phyloP scores from a whole-genome alignment of 352 stramenopile genomes.

The Phytopythium kandeliae region DNA sequence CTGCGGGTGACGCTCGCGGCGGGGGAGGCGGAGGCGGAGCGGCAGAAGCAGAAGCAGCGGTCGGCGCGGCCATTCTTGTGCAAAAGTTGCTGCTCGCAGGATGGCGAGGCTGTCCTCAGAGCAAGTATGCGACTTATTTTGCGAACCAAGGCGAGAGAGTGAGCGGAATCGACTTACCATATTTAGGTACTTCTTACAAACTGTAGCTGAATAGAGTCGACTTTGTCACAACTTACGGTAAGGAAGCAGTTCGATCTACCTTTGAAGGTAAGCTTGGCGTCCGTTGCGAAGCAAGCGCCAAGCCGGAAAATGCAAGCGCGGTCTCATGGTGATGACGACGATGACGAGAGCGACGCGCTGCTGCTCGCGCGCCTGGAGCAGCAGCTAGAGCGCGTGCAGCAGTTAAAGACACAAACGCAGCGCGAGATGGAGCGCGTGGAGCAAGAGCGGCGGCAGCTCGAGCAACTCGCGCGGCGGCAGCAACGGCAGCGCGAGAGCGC shows the following conservation, averaged over 20 bases:
- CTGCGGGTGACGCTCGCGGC: neutral
- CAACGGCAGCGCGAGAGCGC: conserved; percentile 21
- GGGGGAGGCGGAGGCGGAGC: neutral
- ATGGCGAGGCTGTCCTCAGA: neutral
- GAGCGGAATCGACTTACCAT: no score
- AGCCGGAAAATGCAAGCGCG: neutral
- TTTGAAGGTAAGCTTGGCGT: no score
- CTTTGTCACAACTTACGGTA: no score
- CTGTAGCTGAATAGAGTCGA: no score
- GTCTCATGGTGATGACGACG: neutral
- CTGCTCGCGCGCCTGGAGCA: conserved; percentile 33
- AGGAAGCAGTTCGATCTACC: no score
- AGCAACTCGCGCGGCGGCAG: conserved; percentile 32
- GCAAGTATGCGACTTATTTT: neutral
- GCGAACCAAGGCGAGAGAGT: neutral
- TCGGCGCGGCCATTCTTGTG: neutral
- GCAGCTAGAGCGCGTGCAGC: conserved; percentile 43
- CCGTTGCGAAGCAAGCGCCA: no score
- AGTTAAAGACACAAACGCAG: conserved; percentile 32
- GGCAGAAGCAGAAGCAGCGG: neutral
- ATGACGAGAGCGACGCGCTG: conserved; percentile 21
- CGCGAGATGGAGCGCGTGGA: conserved; percentile 30
- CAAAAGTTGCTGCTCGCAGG: neutral
- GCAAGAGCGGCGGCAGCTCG: conserved; percentile 32
- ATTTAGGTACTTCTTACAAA: no score